Conservation (phyloP, 2,329 filamentous ascomycete genomes). For the Dactylellina haptotyla region DNA sequence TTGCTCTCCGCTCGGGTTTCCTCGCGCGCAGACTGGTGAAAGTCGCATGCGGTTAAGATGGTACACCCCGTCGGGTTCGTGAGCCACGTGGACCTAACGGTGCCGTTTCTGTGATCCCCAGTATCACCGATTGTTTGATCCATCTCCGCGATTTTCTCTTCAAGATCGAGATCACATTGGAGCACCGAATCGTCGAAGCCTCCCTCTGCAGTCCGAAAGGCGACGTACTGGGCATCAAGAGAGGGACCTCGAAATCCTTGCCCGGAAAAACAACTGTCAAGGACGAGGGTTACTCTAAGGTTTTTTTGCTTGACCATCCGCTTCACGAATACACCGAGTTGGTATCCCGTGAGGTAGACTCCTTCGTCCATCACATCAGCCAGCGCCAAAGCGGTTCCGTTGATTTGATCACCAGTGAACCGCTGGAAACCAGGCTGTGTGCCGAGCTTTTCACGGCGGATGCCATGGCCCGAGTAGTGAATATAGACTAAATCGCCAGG, state of each 20-base stretch:
- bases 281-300: slow-evolving; percentile 33
- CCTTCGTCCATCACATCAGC: slow-evolving; percentile 44
- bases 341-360: slow-evolving; percentile 39
- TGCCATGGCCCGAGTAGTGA: slow-evolving; percentile 51
- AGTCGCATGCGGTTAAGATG: slow-evolving; percentile 33
- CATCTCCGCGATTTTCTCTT: not conserved
- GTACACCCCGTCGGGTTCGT: slow-evolving; percentile 38
- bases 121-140: not conserved
- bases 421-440: not conserved
- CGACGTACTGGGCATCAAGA: not conserved
- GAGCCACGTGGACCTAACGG: slow-evolving; percentile 17
- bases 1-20: not conserved
- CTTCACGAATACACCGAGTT: slow-evolving; percentile 25
- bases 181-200: not conserved
- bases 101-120: slow-evolving; percentile 6
- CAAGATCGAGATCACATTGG: not conserved
- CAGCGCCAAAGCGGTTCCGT: slow-evolving; percentile 29
- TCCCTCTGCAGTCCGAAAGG: not conserved
- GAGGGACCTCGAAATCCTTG: not conserved
- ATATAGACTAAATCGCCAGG: slow-evolving; percentile 41
- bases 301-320: slow-evolving; percentile 25
- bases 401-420: slow-evolving; percentile 14
- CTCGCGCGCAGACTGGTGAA: slow-evolving; percentile 29
- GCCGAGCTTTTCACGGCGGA: slow-evolving; percentile 1
- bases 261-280: slow-evolving; percentile 45